phyloP scores from a whole-genome alignment of 257 asterid species.

The Gardenia jasminoides region DNA sequence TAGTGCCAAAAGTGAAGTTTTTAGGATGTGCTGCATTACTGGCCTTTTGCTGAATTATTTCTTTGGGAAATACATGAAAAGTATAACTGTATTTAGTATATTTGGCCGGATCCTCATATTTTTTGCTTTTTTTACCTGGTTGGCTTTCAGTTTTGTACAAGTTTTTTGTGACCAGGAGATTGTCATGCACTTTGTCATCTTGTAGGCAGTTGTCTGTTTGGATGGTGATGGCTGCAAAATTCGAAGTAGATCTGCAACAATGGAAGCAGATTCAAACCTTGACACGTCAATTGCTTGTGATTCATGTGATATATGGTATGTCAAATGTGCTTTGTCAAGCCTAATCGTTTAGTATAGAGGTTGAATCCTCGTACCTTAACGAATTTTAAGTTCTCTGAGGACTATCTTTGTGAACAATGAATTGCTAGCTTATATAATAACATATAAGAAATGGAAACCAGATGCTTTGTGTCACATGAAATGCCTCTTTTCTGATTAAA shows the following conservation, averaged over 20 bases:
- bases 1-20: background rate
- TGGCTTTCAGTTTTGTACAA: constrained; percentile 22
- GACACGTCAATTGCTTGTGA: constrained; percentile 99
- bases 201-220: constrained; percentile 97
- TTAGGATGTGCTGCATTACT: background rate
- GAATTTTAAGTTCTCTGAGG: background rate
- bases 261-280: constrained; percentile 70
- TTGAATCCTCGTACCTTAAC: background rate
- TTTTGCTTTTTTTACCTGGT: constrained; percentile 2
- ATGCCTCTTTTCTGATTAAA: background rate
- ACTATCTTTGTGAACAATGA: background rate
- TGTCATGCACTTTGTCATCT: constrained; percentile 38
- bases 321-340: background rate
- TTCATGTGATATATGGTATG: constrained; percentile 90
- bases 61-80: background rate
- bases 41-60: background rate
- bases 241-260: constrained; percentile 60
- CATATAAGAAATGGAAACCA: background rate
- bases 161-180: constrained; percentile 30
- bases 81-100: background rate
- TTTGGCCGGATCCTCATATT: background rate
- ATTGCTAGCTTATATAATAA: background rate
- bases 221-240: constrained; percentile 93
- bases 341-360: background rate
- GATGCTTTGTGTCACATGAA: background rate